Conservation (phyloP, 768 basidiomycete species). For the Tulasnella sp. region DNA sequence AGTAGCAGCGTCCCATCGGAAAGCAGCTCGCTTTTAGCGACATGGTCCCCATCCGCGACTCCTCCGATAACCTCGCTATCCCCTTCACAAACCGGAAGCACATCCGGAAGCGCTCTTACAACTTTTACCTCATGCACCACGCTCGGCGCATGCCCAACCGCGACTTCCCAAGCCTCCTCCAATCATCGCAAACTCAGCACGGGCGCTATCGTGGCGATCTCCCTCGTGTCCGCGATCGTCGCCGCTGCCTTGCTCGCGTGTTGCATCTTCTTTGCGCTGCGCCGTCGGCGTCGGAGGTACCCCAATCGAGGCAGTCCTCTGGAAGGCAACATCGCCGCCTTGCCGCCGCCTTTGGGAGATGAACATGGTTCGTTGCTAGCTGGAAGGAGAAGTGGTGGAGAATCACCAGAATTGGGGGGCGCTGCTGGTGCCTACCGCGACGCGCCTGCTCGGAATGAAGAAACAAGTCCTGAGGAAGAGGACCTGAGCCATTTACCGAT, state of each 20-base stretch:
- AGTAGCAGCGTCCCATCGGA: background rate
- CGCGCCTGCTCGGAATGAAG: background rate
- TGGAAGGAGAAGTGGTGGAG: background rate
- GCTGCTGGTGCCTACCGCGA: background rate
- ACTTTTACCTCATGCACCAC: background rate
- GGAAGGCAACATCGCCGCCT: background rate
- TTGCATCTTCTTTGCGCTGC: background rate
- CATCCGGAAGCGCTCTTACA: background rate
- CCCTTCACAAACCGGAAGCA: background rate
- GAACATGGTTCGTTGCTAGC: slow-evolving; percentile 1
- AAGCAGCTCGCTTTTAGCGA: background rate
- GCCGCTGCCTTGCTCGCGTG: background rate
- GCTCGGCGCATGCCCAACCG: background rate
- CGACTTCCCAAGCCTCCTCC: background rate
- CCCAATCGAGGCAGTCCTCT: background rate
- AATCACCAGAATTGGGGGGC: background rate
- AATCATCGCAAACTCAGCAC: background rate
- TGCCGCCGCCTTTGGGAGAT: background rate
- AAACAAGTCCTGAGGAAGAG: background rate
- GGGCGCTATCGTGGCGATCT: slow-evolving; percentile 6
- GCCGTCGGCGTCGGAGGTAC: slow-evolving; percentile 3
- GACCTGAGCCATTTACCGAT: background rate
- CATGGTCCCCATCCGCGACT: background rate
- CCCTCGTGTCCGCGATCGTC: background rate
- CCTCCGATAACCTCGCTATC: background rate